Evolutionary conservation across 1,139 yeast species (phyloP).

Genomic region (Hansenula sp.): DNA sequence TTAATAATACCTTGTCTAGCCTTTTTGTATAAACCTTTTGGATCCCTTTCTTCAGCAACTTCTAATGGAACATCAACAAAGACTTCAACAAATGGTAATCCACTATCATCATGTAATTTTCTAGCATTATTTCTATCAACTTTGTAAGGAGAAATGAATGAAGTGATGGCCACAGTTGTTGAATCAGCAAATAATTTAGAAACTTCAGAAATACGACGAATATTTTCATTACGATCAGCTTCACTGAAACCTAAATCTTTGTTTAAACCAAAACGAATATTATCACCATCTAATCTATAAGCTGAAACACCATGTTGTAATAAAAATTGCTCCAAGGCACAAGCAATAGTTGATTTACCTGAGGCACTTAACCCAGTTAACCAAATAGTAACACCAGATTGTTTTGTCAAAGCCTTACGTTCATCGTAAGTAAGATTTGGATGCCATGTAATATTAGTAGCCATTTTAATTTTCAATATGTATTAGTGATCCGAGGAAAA

Average conservation of each 20-base stretch:
- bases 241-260: slow-evolving; percentile 93
- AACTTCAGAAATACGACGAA: slow-evolving; percentile 90
- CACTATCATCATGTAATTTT: slow-evolving; percentile 70
- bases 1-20: slow-evolving; percentile 93
- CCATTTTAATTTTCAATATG: slow-evolving; percentile 43
- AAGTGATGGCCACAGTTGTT: slow-evolving; percentile 77
- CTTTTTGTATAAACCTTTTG: slow-evolving; percentile 93
- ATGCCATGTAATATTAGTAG: slow-evolving; percentile 96
- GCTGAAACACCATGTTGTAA: slow-evolving; percentile 64
- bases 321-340: slow-evolving; percentile 83
- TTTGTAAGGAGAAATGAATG: slow-evolving; percentile 88
- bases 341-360: slow-evolving; percentile 90
- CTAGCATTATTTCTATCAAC: slow-evolving; percentile 84
- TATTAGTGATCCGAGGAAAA: background rate
- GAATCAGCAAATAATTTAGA: slow-evolving; percentile 91
- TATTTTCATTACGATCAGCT: slow-evolving; percentile 88
- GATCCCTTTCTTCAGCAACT: slow-evolving; percentile 94
- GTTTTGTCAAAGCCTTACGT: slow-evolving; percentile 66
- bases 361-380: slow-evolving; percentile 93
- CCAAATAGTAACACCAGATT: slow-evolving; percentile 90
- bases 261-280: slow-evolving; percentile 88
- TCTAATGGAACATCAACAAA: slow-evolving; percentile 88
- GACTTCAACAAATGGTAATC: slow-evolving; percentile 83
- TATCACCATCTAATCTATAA: slow-evolving; percentile 93
- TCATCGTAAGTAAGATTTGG: slow-evolving; percentile 80